These are phyloP conservation scores for Rhodotorula babjevae DNA, from an alignment of 768 basidiomycete genomes.

Conservation along the genomic window DNA sequence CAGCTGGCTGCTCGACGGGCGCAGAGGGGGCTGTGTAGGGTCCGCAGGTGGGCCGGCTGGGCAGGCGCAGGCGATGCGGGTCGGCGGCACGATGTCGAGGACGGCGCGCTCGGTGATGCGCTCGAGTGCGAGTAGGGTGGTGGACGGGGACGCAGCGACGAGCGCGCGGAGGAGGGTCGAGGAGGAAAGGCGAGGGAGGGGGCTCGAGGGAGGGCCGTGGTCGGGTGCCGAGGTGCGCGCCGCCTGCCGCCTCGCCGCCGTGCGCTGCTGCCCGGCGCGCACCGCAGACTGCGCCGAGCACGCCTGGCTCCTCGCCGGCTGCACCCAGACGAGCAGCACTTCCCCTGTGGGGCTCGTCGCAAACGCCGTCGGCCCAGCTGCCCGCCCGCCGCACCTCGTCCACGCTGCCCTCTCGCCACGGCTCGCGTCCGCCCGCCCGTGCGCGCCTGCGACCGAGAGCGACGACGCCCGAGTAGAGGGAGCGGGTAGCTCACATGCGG, in stretches of 20 bases:
- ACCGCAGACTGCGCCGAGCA: too few relatives aligned
- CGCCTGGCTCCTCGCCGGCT: background rate
- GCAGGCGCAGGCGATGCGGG: background rate
- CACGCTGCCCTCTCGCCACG: background rate
- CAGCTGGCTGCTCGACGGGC: background rate
- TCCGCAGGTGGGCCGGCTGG: background rate
- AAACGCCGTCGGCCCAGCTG: background rate
- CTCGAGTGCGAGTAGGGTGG: too few relatives aligned
- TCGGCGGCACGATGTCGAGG: too few relatives aligned
- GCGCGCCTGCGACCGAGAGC: background rate
- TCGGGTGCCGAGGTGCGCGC: too few relatives aligned
- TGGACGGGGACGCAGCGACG: too few relatives aligned
- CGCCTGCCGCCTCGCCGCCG: background rate
- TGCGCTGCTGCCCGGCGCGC: background rate
- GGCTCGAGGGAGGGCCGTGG: too few relatives aligned
- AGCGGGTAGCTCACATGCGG: constrained; percentile 70
- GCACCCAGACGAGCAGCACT: background rate
- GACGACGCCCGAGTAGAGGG: background rate
- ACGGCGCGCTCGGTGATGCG: too few relatives aligned
- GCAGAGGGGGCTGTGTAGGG: too few relatives aligned
- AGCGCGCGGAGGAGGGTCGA: too few relatives aligned
- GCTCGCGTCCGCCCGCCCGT: background rate
- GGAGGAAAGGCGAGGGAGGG: too few relatives aligned
- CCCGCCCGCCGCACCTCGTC: background rate
- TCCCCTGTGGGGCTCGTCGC: background rate